Evolutionary conservation across 768 basidiomycete genomes (phyloP), one percentile per base, ranked within the genome.

Genomic region (Auriscalpium microsporum): DNA sequence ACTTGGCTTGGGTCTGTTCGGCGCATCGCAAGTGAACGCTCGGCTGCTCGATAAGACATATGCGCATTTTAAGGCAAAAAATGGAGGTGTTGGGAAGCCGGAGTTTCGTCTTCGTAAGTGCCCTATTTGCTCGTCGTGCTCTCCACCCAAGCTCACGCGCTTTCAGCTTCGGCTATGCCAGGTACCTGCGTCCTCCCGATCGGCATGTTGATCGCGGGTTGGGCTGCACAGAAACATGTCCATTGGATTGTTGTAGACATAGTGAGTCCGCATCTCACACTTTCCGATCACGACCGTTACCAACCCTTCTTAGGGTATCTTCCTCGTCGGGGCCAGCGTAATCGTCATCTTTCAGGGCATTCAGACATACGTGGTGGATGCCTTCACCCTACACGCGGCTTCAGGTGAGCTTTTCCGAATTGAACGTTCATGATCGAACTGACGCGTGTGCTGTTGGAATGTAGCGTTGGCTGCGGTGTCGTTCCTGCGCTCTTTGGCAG

Each of bases 201-300:
- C 11, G 89, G 88, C 0, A 68, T 90, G 9, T 68, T 92, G 17
- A 71, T 91, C 6, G 66, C 80, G 7, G 88, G 90, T 1, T 92
- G 89, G 86, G 71, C 80, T 0, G 82, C 83, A 4, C 70, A 86
- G 58, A 60, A 72, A 0, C 64, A 71, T 10, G 65, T 83, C 0
- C 81, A 80, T 56, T 92, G 90, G 90, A 81, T 90, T 46, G 83
- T 72, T 0, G 77, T 80, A 3, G 85, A 88, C 58, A 73, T 88
- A 21, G 85, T 84, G 58, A 6, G 33, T 50, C 40, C 46, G 33
- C 16, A 17, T n/a, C 47, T 14, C 36, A 10, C 13, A 36, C 16
- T 5, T 11, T 40, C 38, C 21, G 14, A 36, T 16, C 19, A 8
- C 8, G 21, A 21, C 16, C 28, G 10, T 44, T 37, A n/a, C 50